Evolutionary conservation across 2,329 filamentous ascomycete species (phyloP).

Genomic region (Colletotrichum karsti): DNA sequence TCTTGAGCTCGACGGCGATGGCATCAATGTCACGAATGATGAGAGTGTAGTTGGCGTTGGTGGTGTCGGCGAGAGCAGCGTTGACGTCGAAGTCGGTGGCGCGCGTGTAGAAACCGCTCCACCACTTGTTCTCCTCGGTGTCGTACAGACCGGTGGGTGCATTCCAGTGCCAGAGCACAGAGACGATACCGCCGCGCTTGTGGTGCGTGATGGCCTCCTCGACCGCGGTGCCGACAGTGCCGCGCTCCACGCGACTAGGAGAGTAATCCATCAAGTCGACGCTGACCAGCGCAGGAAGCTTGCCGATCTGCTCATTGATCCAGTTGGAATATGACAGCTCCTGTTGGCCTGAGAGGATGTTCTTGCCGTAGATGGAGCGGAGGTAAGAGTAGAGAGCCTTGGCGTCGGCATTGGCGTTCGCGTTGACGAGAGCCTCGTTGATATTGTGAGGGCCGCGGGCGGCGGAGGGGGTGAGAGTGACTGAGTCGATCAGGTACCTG

Average conservation of each 20-base stretch:
- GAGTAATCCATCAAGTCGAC: slow-evolving; percentile 60
- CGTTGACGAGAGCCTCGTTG: slow-evolving; percentile 45
- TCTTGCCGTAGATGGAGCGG: slow-evolving; percentile 51
- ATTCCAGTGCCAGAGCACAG: slow-evolving; percentile 59
- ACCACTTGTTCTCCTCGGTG: slow-evolving; percentile 54
- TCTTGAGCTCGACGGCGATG: slow-evolving; percentile 53
- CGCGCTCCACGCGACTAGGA: slow-evolving; percentile 51
- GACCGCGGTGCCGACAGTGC: slow-evolving; percentile 49
- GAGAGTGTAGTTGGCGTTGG: slow-evolving; percentile 55
- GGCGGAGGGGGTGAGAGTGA: slow-evolving; percentile 45
- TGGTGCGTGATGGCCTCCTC: slow-evolving; percentile 56
- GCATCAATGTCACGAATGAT: slow-evolving; percentile 56
- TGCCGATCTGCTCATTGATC: slow-evolving; percentile 52
- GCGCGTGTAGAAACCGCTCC: slow-evolving; percentile 57
- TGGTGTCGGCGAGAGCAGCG: slow-evolving; percentile 48
- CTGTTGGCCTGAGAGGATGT: slow-evolving; percentile 58
- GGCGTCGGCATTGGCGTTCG: slow-evolving; percentile 44
- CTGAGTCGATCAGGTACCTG: slow-evolving; percentile 53
- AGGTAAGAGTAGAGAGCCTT: slow-evolving; percentile 51
- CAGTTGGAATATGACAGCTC: slow-evolving; percentile 52
- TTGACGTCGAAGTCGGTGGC: slow-evolving; percentile 57
- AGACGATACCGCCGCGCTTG: slow-evolving; percentile 53
- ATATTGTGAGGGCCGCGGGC: slow-evolving; percentile 48
- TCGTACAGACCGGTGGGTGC: slow-evolving; percentile 56
- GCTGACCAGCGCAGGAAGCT: slow-evolving; percentile 54